phyloP scores from a whole-genome alignment of 1,139 yeast genomes.

The Suhomyces wounanorum region DNA sequence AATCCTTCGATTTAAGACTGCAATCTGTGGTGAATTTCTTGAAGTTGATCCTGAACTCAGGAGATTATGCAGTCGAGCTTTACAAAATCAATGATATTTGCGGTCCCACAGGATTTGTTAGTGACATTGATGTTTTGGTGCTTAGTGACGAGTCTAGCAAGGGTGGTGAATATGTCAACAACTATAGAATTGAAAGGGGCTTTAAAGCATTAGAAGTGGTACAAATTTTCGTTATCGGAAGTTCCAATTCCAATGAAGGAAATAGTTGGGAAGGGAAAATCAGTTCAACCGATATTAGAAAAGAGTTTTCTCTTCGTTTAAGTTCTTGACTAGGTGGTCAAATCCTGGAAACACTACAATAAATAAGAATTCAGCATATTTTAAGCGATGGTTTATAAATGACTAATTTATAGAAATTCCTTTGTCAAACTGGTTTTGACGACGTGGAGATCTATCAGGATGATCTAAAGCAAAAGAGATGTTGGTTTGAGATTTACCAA shows the following conservation, averaged over 20 bases:
- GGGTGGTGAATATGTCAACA: slow-evolving; percentile 77
- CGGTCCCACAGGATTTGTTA: slow-evolving; percentile 89
- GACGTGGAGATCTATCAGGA: slow-evolving; percentile 67
- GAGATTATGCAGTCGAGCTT: slow-evolving; percentile 29
- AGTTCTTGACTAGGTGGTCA: background rate
- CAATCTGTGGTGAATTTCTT: slow-evolving; percentile 51
- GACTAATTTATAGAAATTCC: slow-evolving; percentile 54
- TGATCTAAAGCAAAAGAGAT: slow-evolving; percentile 76
- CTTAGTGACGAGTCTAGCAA: slow-evolving; percentile 76
- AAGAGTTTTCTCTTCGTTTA: slow-evolving; percentile 6
- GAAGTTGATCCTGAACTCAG: slow-evolving; percentile 30
- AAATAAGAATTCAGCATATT: background rate
- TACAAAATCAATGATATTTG: slow-evolving; percentile 79
- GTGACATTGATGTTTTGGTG: slow-evolving; percentile 74
- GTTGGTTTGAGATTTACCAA: slow-evolving; percentile 41
- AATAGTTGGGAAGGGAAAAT: slow-evolving; percentile 66
- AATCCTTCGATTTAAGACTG: slow-evolving; percentile 57
- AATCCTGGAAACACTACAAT: background rate
- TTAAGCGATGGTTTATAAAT: slow-evolving; percentile 1
- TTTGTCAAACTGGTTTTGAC: slow-evolving; percentile 52
- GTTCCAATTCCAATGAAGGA: slow-evolving; percentile 43
- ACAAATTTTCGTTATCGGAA: slow-evolving; percentile 71
- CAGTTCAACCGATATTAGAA: slow-evolving; percentile 70
- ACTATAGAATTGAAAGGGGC: slow-evolving; percentile 56
- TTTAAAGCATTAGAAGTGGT: slow-evolving; percentile 56